A percentile compares a stretch with the other conserved stretches of the same genome.
These are phyloP conservation scores for sorghum (Sorghum bicolor) DNA, from an alignment of 176 grass and related monocot species.

Conservation along the genomic window Sorghum_bicolor_NCBIv3 NC_012879.2:59382001-59382500, in stretches of 20 bases:
- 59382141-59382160: constrained; percentile 9
- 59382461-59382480: not conserved
- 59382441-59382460: not conserved
- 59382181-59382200: constrained; percentile 28
- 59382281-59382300: not conserved
- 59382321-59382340: not conserved
- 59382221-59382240: not conserved
- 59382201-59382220: not conserved
- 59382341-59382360: not conserved
- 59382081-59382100: constrained; percentile 21
- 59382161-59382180: constrained; percentile 7
- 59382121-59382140: constrained; percentile 23
- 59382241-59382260: not conserved
- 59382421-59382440: not conserved
- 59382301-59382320: not conserved
- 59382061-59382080: constrained; percentile 24
- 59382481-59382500: not conserved
- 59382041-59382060: constrained; percentile 30
- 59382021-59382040: constrained; percentile 31
- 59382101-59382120: constrained; percentile 1
- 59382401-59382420: not conserved
- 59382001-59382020: constrained; percentile 28
- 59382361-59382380: not conserved
- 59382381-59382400: not conserved
- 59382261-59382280: constrained; percentile 17